Evolutionary conservation across 176 grass and related monocot genomes (phyloP), one percentile per base, ranked within the genome.

Genomic region (Oryza punctata): DNA sequence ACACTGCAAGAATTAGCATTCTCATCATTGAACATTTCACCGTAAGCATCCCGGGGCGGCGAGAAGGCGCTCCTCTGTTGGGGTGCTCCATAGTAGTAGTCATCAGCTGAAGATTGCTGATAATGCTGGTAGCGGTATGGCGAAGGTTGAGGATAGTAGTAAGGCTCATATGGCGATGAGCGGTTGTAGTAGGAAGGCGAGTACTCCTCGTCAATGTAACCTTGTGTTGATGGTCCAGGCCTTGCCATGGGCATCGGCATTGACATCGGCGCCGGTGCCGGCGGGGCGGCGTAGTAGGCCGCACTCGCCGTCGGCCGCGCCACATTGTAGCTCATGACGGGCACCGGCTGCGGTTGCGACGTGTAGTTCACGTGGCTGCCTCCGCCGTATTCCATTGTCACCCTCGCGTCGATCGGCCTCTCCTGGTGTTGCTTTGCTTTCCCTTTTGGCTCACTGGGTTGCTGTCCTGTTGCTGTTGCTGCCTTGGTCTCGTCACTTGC

Each of bases 21-120:
- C 88, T 93, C 91, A 60, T 93, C 91, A 15, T 85, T 80, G 85
- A 90, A 93, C 85, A 90, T 82, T 25, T 90, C 88, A 59, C 83
- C 79, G 66, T 93, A 86, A 0, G 66, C 65, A 3, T 84, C 88
- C 52, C 73, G 78, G 1, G 89, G 79, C 73, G 81, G 89, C 28
- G 84, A 84, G 70, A 83, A 84, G 79, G 76, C 77, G 63, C 86
- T 84, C 37, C 82, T 71, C 70, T 74, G 84, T 29, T 65, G 73
- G 40, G 90, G 67, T 27, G 84, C 76, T 25, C 92, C 70, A 64
- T 90, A 85, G 88, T 94, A 91, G 84, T 88, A 79, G 69, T 83
- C 79, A 1, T 78, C 84, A 4, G 47, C 10, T 3, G 84, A 67
- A 28, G 84, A 33, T 2, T 37, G 69, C 16, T 63, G 79, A 16